phyloP scores from a whole-genome alignment of 805 yeast species.

The Candida sithepensis region DNA sequence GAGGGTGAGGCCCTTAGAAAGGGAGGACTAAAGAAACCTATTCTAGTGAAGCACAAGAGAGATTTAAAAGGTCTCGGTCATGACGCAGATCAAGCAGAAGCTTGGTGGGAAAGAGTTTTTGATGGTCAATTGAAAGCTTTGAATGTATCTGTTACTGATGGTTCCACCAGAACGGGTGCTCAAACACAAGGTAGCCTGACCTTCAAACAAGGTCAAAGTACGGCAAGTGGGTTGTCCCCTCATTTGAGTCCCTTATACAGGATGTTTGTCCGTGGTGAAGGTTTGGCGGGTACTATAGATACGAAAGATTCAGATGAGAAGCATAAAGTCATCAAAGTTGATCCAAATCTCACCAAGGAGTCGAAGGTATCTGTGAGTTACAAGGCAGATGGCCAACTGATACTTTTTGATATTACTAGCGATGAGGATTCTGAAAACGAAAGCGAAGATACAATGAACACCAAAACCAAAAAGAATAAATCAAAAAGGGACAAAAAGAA shows the following conservation, averaged over 20 bases:
- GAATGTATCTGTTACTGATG: constrained; percentile 33
- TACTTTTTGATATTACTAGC: constrained; percentile 18
- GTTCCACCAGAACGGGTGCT: constrained; percentile 2
- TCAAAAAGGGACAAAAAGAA: constrained; percentile 24
- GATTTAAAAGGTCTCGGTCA: constrained; percentile 91
- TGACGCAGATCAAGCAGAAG: constrained; percentile 68
- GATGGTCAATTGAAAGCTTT: constrained; percentile 86
- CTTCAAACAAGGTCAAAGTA: constrained; percentile 41
- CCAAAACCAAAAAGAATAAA: constrained; percentile 19
- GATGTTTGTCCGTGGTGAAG: constrained; percentile 86
- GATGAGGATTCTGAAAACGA: constrained; percentile 14
- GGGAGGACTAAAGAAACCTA: constrained; percentile 83
- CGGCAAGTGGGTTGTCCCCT: constrained; percentile 44
- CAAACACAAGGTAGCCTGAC: constrained; percentile 9
- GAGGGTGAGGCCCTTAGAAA: constrained; percentile 81
- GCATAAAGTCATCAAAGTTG: constrained; percentile 8
- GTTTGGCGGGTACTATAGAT: constrained; percentile 72
- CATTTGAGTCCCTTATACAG: constrained; percentile 70
- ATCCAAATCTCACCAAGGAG: constrained; percentile 8
- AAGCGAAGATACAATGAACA: constrained; percentile 19
- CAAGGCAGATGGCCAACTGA: constrained; percentile 13
- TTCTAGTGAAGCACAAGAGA: constrained; percentile 83
- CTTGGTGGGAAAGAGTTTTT: constrained; percentile 97
- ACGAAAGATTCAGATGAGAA: background rate
- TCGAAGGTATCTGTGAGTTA: constrained; percentile 6